Base-by-base conservation (phyloP, 2,329 filamentous ascomycete species). In the Calonectria honghensis region DNA sequence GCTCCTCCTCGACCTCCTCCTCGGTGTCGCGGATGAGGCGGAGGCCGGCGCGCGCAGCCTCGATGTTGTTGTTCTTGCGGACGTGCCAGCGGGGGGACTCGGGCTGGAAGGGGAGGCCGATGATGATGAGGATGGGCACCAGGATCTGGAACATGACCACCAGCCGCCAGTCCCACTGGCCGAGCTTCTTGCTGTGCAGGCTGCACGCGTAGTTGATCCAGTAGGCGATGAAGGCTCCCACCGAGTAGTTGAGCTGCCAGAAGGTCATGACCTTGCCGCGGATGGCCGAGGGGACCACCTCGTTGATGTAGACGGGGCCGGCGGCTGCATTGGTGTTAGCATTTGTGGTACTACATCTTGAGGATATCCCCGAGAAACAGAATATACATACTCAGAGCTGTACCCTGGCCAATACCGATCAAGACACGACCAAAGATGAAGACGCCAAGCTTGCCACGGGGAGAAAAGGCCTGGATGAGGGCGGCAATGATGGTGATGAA, bases 161-260 rank as follows among this genome's bases (percentile, higher is more conserved):
- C 86, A 94, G 90, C 79, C 90, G 91, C 93, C 93, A 94, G 83
- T 94, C 92, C 93, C 93, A 94, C 78, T 95, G 87, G 50, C 93
- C 93, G 6, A 94, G 88, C 52, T 78, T 85, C 52, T 85, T 78
- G 54, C 86, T 85, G 83, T 93, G 85, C 80, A 91, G 87, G 45
- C 88, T 88, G 81, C 91, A 91, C 20, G 89, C 92, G 78, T 90
- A 94, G 82, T 92, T 92, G 81, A 94, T 91, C 92, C 83, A 84
- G 79, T 83, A 84, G 16, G 82, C 82, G 64, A 84, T 83, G 73
- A 93, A 93, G 18, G 88, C 90, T 29, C 91, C 91, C 63, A 93
- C 91, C 0, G 87, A 90, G 84, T 92, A 93, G 84, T 92, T 92
- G 82, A 92, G 88, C 81, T 93, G 91, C 91, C 91, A 93, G 81